Evolutionary conservation across 306 rosid genomes (phyloP), one percentile per base, ranked within the genome.

Genomic region (Echinosophora koreensis): DNA sequence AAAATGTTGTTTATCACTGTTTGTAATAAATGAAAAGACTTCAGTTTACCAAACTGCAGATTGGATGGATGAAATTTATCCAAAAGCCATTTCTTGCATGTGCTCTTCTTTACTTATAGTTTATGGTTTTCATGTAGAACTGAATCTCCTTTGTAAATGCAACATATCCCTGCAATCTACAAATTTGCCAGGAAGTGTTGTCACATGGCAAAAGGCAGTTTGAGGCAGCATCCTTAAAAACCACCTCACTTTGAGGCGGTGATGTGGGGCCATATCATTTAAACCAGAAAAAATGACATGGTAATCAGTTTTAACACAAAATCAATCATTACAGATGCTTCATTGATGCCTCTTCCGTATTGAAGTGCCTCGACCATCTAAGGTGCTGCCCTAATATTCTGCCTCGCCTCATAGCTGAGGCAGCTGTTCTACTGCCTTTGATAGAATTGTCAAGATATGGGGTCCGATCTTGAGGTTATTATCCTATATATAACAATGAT

Each of bases 21-120:
- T 22, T 49, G 50, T 30, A n/a, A 54, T 3, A n/a, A 38, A 16
- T 54, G 22, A 54, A 54, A 5, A 6, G 11, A 8, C 63, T 75
- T 74, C 34, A 16, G 51, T n/a, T 49, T 49, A 27, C 47, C 35
- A 14, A 47, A 50, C 38, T 62, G 10, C 10, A 32, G 4, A 49
- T 47, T 32, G 5, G 62, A 58, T 61, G 61, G 27, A 34, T 47
- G 38, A 61, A 74, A 47, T 34, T 60, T 74, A 12, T 62, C 39
- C 63, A 12, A 5, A 62, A 50, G 39, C 66, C 47, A 34, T 50
- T 27, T 49, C 52, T 62, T 50, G 54, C 46, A 17, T 8, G 46
- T 64, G 17, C 11, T 37, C 5, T 50, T 22, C 12, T 60, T 28
- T 28, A 52, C 11, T 56, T 17, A 8, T 30, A 56, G 35, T 16